Evolutionary conservation across 2,329 filamentous ascomycete species (phyloP).

Genomic region (Sporothrix schenckii): DNA sequence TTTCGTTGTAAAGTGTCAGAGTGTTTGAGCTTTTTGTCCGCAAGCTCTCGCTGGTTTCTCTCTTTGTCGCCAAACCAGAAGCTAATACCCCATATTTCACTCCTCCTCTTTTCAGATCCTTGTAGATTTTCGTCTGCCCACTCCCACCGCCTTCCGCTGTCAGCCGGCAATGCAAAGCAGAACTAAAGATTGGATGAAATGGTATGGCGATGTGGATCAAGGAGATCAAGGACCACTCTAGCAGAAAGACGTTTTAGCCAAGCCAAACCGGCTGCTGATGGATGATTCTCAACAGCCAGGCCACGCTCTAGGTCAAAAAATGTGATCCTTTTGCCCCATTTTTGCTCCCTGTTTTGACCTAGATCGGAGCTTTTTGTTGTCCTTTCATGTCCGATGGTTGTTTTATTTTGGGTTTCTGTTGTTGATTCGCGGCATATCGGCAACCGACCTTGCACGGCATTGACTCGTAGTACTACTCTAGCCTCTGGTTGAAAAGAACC

Average conservation of each 20-base stretch:
- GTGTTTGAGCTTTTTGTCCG: slow-evolving; percentile 5
- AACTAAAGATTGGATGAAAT: slow-evolving; percentile 19
- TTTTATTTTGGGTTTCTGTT: background rate
- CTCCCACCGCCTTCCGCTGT: background rate
- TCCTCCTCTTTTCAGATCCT: slow-evolving; percentile 10
- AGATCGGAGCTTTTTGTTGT: background rate
- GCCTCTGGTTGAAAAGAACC: slow-evolving; percentile 1
- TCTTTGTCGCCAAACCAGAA: slow-evolving; percentile 10
- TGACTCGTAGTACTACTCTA: slow-evolving; percentile 8
- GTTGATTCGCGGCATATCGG: background rate
- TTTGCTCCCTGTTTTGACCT: background rate
- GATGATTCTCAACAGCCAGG: background rate
- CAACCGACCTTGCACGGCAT: slow-evolving; percentile 19
- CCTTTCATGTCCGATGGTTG: background rate
- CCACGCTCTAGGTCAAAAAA: background rate
- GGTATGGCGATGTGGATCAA: slow-evolving; percentile 9
- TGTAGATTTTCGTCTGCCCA: slow-evolving; percentile 2
- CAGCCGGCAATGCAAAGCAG: slow-evolving; percentile 5
- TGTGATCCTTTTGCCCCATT: background rate
- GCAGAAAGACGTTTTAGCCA: slow-evolving; percentile 28
- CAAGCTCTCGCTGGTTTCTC: background rate
- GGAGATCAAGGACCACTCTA: slow-evolving; percentile 23
- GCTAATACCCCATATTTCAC: slow-evolving; percentile 24
- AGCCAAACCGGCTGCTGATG: slow-evolving; percentile 8
- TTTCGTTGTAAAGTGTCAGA: background rate